Conservation (phyloP, 352 stramenopile genomes). For the Elongisporangium prolatum region DNA sequence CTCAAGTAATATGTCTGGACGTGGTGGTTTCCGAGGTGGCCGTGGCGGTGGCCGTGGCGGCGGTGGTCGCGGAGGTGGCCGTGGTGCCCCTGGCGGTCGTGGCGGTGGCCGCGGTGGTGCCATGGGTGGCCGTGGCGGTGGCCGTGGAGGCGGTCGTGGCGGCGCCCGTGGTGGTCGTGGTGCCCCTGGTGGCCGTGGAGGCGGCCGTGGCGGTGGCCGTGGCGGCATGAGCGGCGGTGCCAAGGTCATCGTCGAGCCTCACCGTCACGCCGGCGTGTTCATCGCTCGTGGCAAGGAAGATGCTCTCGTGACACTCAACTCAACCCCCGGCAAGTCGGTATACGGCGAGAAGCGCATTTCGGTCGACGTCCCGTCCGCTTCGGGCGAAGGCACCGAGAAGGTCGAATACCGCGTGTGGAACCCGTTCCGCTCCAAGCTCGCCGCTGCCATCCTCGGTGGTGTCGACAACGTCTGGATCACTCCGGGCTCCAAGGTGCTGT, state of each 20-base stretch:
- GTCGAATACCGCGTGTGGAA: conserved; percentile 99
- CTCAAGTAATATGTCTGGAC: not conserved
- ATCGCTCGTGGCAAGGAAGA: conserved; percentile 99
- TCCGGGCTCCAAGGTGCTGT: conserved; percentile 97
- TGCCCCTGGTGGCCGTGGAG: conserved; percentile 48
- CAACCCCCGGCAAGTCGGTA: conserved; percentile 96
- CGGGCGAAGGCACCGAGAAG: conserved; percentile 92
- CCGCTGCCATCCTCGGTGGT: conserved; percentile 98
- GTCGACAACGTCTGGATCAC: conserved; percentile 99
- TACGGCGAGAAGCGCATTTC: conserved; percentile 99
- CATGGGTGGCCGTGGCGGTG: conserved; percentile 31
- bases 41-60: conserved; percentile 53
- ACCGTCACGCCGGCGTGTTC: conserved; percentile 98
- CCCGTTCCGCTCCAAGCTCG: conserved; percentile 99
- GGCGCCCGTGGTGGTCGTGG: conserved; percentile 31
- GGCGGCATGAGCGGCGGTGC: conserved; percentile 94
- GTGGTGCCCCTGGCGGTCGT: conserved; percentile 19
- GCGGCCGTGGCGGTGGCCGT: conserved; percentile 51
- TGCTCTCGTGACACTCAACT: conserved; percentile 98
- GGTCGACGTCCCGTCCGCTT: conserved; percentile 92
- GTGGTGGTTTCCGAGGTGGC: conserved; percentile 21
- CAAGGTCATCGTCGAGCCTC: conserved; percentile 97
- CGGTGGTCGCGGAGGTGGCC: conserved; percentile 23
- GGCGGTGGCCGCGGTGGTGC: conserved; percentile 34
- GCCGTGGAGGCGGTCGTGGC: conserved; percentile 32